A percentile compares a stretch with the other conserved stretches of the same genome.
Evolutionary conservation across 352 stramenopile species (phyloP).

Genomic region (Phytophthora pinifolia): DNA sequence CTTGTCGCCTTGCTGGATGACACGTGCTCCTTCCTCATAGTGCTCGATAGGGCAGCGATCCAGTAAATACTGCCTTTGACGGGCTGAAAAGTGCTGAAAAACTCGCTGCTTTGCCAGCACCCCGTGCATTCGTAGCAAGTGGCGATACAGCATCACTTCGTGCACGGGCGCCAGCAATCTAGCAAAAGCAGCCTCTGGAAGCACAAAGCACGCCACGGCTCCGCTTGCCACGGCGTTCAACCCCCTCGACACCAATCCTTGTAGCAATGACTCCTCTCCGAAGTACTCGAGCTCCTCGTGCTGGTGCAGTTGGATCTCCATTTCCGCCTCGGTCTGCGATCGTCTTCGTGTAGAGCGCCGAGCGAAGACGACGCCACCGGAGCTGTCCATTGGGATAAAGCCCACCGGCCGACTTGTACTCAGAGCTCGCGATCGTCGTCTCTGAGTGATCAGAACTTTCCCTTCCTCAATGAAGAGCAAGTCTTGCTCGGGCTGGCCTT

Average conservation of each 20-base stretch:
- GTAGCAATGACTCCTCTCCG: constrained; percentile 56
- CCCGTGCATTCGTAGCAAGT: constrained; percentile 48
- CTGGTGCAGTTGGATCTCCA: constrained; percentile 57
- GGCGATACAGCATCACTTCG: constrained; percentile 57
- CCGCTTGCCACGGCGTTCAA: constrained; percentile 62
- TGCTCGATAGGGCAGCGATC: constrained; percentile 46
- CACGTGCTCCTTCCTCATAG: constrained; percentile 45
- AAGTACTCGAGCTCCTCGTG: constrained; percentile 68
- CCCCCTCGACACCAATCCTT: constrained; percentile 23
- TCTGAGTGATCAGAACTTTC: constrained; percentile 68
- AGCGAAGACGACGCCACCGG: constrained; percentile 1
- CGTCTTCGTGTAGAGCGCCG: constrained; percentile 24
- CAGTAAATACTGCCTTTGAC: constrained; percentile 37
- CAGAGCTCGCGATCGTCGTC: constrained; percentile 26
- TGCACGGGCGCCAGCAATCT: constrained; percentile 52
- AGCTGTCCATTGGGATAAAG: constrained; percentile 15
- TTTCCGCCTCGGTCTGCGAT: constrained; percentile 46
- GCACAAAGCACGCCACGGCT: constrained; percentile 47
- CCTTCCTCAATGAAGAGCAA: constrained; percentile 76
- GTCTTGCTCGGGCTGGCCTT: constrained; percentile 58
- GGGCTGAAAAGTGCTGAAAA: constrained; percentile 49
- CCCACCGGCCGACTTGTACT: constrained; percentile 18
- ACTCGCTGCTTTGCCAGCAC: constrained; percentile 67
- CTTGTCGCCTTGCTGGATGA: constrained; percentile 59
- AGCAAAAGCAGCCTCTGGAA: constrained; percentile 42